These are phyloP conservation scores for Nakaseomyces sp. DNA, from an alignment of 1,139 yeast genomes.

Conservation along the genomic window DNA sequence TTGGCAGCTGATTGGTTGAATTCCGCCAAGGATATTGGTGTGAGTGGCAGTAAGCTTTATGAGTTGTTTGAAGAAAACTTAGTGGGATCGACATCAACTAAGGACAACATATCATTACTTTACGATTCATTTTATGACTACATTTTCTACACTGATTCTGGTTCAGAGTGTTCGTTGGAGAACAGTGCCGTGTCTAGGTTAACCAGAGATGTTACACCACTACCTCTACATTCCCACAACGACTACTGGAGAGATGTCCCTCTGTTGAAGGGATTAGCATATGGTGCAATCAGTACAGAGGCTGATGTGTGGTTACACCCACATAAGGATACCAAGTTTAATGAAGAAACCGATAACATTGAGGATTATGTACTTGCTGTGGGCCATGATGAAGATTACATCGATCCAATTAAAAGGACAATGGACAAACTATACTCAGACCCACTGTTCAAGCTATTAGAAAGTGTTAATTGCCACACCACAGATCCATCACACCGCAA, in stretches of 20 bases:
- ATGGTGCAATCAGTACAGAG: conserved; percentile 57
- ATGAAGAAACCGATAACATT: conserved; percentile 10
- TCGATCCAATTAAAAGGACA: conserved; percentile 38
- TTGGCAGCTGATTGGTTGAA: not conserved
- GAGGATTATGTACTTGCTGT: conserved; percentile 45
- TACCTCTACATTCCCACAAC: conserved; percentile 60
- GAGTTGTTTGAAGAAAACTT: not conserved
- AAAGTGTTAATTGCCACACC: conserved; percentile 31
- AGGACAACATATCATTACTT: conserved; percentile 10
- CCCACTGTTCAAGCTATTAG: conserved; percentile 43
- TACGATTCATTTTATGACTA: conserved; percentile 14
- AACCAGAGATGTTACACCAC: conserved; percentile 41
- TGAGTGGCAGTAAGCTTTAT: not conserved
- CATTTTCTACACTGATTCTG: conserved; percentile 6
- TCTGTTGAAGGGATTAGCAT: conserved; percentile 49
- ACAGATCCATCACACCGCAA: not conserved
- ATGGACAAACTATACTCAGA: conserved; percentile 46
- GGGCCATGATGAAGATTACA: conserved; percentile 50
- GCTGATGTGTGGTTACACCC: conserved; percentile 60
- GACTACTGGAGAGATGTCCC: conserved; percentile 66
- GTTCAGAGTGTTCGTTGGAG: conserved; percentile 11
- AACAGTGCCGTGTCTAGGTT: conserved; percentile 24
- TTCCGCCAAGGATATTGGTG: not conserved
- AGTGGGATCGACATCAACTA: not conserved
- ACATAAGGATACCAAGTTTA: conserved; percentile 9